Base-by-base conservation (phyloP, 129 eudicot genomes). In the Lactuca saligna region DNA sequence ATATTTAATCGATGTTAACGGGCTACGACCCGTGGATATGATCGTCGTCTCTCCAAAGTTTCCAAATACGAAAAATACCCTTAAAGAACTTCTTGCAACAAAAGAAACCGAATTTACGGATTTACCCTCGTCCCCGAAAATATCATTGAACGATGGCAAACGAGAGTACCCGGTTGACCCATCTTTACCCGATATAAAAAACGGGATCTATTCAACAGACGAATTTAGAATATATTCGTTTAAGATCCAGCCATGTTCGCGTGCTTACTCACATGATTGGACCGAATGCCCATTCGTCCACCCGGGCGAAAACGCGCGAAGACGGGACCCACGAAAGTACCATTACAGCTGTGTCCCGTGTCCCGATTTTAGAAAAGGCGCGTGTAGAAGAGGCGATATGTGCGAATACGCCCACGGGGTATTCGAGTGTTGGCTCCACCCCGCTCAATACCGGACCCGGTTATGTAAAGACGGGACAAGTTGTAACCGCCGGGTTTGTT, bases 241-340 rank as follows among this genome's bases (percentile, higher is more conserved):
- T 58, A 89, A 89, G 79, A 78, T 89, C 37, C 80, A 93, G 12
- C 93, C 96, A 0, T 89, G 96, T 73, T 89, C 94, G 3, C 88
- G 94, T 5, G 97, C 97, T 32, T 89, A 89, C 67, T 89, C 97
- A 0, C 97, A 89, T 38, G 97, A 89, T 51, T 89, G 96, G 96
- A 89, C 96, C 0, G 97, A 89, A 65, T 89, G 97, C 82, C 97
- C 97, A 0, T 89, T 89, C 61, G 90, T 89, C 31, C 97, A 89
- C 66, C 97, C 97, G 4, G 94, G 97, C 1, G 97, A 89, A 68
- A 89, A 89, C 13, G 97, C 97, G 0, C 84, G 97, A 17, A 86
- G 97, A 38, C 65, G 94, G 63, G 97, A 89, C 57, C 96, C 97
- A 3, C 51, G 97, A 37, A 89, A 89, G 78, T 89, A 68, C 73